A percentile compares a stretch with the other conserved stretches of the same genome.
phyloP scores from a whole-genome alignment of 2,329 filamentous ascomycete genomes.

The Ceratocystis cubensis region DNA sequence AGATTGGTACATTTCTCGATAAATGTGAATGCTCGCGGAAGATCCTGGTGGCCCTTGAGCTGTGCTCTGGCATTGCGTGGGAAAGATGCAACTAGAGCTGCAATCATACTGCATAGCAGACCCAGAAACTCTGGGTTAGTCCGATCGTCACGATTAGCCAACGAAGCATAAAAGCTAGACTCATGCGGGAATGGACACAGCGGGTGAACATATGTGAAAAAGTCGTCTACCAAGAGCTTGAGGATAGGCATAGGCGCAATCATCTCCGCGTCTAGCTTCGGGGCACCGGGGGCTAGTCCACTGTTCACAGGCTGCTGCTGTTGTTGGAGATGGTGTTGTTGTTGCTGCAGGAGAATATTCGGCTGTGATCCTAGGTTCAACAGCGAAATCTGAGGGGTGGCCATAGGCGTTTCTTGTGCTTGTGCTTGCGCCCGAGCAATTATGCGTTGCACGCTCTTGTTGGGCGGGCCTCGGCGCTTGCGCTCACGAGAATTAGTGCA shows the following conservation, averaged over 20 bases:
- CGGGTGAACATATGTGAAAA: constrained; percentile 72
- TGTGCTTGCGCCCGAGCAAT: constrained; percentile 27
- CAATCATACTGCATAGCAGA: constrained; percentile 62
- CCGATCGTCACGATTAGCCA: constrained; percentile 53
- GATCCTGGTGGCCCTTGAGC: constrained; percentile 53
- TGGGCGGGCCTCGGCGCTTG: constrained; percentile 46
- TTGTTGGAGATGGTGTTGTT: background rate
- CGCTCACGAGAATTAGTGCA: constrained; percentile 46
- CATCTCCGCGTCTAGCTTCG: constrained; percentile 46
- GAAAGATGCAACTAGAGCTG: constrained; percentile 60
- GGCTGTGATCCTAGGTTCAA: constrained; percentile 15
- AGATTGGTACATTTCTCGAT: constrained; percentile 60
- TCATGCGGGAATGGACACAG: constrained; percentile 68
- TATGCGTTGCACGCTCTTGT: constrained; percentile 31
- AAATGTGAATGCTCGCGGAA: constrained; percentile 55
- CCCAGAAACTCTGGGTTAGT: constrained; percentile 55
- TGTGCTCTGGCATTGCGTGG: constrained; percentile 58
- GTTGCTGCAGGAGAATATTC: background rate
- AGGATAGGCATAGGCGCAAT: constrained; percentile 60
- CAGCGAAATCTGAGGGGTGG: constrained; percentile 25
- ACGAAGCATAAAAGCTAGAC: constrained; percentile 59
- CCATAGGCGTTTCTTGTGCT: constrained; percentile 42
- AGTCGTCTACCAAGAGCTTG: constrained; percentile 62
- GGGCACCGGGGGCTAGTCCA: constrained; percentile 1
- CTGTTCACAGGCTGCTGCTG: background rate